Percentiles rank a stretch among this genome's conserved stretches.
Evolutionary conservation across 192 early-diverging fungal genomes (phyloP).

Genomic region (Gonapodya sp.): DNA sequence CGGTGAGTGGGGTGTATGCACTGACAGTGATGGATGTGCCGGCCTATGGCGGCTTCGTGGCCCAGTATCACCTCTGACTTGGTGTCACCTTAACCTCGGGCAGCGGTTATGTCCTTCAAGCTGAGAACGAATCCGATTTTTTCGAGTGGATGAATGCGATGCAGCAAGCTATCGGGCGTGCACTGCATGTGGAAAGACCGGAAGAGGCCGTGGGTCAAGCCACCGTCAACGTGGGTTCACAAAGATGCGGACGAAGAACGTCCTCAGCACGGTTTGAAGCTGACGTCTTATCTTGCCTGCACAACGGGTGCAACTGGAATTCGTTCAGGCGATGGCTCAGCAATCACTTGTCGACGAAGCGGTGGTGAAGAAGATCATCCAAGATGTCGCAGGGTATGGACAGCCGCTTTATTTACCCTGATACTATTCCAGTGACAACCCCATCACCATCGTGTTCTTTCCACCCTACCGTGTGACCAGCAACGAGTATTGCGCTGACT

Average conservation of each 20-base stretch:
- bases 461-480: no score
- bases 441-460: no score
- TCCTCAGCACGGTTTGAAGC: not conserved
- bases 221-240: not conserved
- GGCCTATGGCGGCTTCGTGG: no score
- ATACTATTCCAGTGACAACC: no score
- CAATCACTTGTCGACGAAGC: conserved; percentile 5
- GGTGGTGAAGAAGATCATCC: conserved; percentile 2
- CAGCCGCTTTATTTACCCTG: no score
- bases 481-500: conserved; percentile 47
- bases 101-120: conserved; percentile 64
- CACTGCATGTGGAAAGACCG: conserved; percentile 11
- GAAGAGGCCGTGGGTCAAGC: conserved; percentile 8
- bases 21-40: no score
- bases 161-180: conserved; percentile 42
- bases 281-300: not conserved
- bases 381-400: not conserved
- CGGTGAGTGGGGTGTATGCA: not conserved
- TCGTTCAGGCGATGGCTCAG: conserved; percentile 7
- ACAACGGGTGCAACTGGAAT: no score
- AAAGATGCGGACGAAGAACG: conserved; percentile 1
- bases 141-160: conserved; percentile 65
- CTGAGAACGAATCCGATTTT: conserved; percentile 59
- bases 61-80: no score
- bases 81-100: not conserved